A percentile compares a stretch with the other conserved stretches of the same genome.
phyloP scores from a whole-genome alignment of 805 yeast genomes.

The Dipodascus albidus region DNA sequence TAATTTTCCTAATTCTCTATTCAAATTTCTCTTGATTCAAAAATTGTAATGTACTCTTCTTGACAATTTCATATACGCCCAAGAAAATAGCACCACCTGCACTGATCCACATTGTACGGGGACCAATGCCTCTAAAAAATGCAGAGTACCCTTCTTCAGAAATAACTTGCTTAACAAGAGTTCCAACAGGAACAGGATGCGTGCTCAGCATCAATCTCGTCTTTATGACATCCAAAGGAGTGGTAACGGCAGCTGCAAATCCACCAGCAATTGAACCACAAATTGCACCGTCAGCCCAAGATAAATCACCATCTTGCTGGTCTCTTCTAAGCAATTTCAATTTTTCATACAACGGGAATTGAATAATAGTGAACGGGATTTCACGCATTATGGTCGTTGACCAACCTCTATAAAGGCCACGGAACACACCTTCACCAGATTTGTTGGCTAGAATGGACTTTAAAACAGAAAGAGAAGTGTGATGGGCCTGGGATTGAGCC shows the following conservation, averaged over 20 bases:
- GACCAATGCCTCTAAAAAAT: constrained; percentile 80
- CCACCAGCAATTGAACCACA: constrained; percentile 95
- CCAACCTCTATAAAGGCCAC: constrained; percentile 90
- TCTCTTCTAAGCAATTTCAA: constrained; percentile 54
- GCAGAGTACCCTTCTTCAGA: constrained; percentile 63
- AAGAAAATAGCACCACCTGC: constrained; percentile 97
- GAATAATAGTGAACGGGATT: constrained; percentile 92
- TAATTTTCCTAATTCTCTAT: too few relatives aligned
- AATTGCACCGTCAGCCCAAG: constrained; percentile 70
- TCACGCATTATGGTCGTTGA: constrained; percentile 85
- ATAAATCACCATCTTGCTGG: constrained; percentile 30
- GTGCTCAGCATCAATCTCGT: constrained; percentile 79
- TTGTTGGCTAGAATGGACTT: constrained; percentile 46
- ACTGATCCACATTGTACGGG: constrained; percentile 94
- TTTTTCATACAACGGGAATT: constrained; percentile 86
- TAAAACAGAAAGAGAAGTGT: constrained; percentile 57
- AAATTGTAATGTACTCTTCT: background rate
- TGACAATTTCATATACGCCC: constrained; percentile 73
- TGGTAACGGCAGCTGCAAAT: constrained; percentile 85
- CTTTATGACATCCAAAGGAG: constrained; percentile 89
- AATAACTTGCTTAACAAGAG: constrained; percentile 41
- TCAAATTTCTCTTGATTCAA: background rate
- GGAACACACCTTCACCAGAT: constrained; percentile 65
- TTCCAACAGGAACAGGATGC: constrained; percentile 33
- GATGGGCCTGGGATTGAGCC: constrained; percentile 61